Conservation (phyloP, 345 rosid species). For the Angophora floribunda region DNA sequence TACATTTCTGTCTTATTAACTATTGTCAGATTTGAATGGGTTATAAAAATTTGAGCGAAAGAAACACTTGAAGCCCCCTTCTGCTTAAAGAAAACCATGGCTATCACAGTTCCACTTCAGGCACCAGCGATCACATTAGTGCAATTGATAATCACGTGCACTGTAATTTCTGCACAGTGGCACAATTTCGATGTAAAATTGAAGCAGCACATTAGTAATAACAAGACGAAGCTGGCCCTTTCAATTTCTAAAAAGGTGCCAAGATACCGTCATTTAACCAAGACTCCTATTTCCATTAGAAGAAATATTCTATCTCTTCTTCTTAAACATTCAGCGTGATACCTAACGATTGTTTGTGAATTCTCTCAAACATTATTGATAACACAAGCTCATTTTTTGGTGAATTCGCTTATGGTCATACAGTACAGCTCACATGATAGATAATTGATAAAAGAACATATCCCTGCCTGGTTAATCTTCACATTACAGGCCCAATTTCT, state of each 20-base stretch:
- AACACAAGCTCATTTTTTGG: neutral
- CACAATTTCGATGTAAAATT: neutral
- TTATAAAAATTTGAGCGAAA: neutral
- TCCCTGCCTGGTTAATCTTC: neutral
- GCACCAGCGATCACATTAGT: neutral
- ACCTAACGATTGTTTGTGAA: neutral
- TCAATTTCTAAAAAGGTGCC: neutral
- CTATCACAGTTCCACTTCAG: neutral
- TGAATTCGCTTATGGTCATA: neutral
- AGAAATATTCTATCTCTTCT: neutral
- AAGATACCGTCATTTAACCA: neutral
- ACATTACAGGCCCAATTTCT: neutral
- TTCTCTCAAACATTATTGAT: neutral
- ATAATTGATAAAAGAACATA: neutral
- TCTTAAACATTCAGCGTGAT: neutral
- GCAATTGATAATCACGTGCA: neutral
- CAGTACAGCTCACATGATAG: neutral
- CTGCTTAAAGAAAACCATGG: neutral
- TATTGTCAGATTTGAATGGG: neutral
- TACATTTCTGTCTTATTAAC: neutral
- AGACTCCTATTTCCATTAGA: neutral
- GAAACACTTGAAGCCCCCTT: neutral
- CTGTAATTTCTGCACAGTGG: neutral
- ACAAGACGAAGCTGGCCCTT: neutral
- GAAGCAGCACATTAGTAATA: neutral